Base-by-base conservation (phyloP, 2,329 filamentous ascomycete species). In the Cladosporium sp. region DNA sequence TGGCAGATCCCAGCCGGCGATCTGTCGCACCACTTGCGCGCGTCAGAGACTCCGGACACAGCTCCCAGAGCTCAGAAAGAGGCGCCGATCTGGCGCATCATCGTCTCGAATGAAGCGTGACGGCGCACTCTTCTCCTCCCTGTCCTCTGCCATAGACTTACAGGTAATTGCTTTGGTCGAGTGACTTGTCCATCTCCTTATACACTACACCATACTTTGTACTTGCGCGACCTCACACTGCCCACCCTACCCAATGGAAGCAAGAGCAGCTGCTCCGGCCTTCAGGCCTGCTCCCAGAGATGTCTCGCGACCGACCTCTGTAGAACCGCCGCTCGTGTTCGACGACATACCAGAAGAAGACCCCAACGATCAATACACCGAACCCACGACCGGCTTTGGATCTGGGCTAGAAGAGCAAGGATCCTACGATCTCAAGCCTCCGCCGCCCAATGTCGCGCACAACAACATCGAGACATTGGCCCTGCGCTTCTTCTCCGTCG, bases 381-480 rank as follows among this genome's bases (percentile, higher is more conserved):
- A 50, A n/a, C 48, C 48, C 16, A 50, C 48, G 9, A 50, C 48
- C 22, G 48, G 18, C 8, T 50, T 50, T 10, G 48, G 48, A 18
- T 50, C 48, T 3, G 48, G 40, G 11, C 11, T 43, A 13, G 48
- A 50, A n/a, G 48, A 50, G 14, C 32, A 35, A 14, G 48, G 10
- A 19, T 62, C 62, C 5, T 70, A 69, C 59, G 70, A 74, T 53
- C 63, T 74, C 38, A 69, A 71, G 53, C 67, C 72, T 28, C 72
- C 72, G 19, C 65, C 70, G 14, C 69, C 70, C 9, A 56, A 55
- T 9, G 50, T 60, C 9, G 56, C 59, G 2, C 63, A 59, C 16
- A 58, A 55, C 43, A 66, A 65, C 38, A 55, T 71, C 34, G 72
- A 74, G 55, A 56, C 59, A 2, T 58, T 74, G 1, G 57, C 68